Evolutionary conservation across 75 land plant species (phyloP).

Genomic region (Larix kaempferi): DNA sequence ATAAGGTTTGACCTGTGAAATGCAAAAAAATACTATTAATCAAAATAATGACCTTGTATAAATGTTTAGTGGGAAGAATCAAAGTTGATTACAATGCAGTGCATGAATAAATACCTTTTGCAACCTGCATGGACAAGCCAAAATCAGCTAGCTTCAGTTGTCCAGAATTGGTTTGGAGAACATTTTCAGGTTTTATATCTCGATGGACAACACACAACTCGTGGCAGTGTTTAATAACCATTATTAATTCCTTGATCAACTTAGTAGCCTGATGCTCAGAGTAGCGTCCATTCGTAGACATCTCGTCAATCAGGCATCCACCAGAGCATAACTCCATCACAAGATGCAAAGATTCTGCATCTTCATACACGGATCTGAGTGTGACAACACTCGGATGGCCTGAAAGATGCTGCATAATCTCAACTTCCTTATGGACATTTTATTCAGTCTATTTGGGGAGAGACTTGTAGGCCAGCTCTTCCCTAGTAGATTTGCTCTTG

Average conservation of each 20-base stretch:
- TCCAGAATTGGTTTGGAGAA: slow-evolving; percentile 48
- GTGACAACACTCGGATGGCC: slow-evolving; percentile 85
- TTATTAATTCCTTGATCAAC: slow-evolving; percentile 53
- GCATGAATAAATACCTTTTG: slow-evolving; percentile 42
- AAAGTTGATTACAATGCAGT: not conserved
- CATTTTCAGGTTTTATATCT: slow-evolving; percentile 84
- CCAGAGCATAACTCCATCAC: slow-evolving; percentile 91
- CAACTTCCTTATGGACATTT: slow-evolving; percentile 76
- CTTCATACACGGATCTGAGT: slow-evolving; percentile 77
- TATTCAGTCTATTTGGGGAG: slow-evolving; percentile 60
- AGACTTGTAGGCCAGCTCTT: slow-evolving; percentile 76
- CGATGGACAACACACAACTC: slow-evolving; percentile 82
- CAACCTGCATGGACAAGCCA: slow-evolving; percentile 66
- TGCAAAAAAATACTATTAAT: not conserved
- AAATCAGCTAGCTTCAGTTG: slow-evolving; percentile 81
- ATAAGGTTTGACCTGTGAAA: slow-evolving; percentile 54
- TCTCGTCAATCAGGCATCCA: slow-evolving; percentile 69
- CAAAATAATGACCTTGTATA: not conserved
- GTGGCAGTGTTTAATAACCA: slow-evolving; percentile 73
- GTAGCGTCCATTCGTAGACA: slow-evolving; percentile 49
- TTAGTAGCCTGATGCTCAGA: slow-evolving; percentile 67
- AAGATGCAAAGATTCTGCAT: slow-evolving; percentile 62
- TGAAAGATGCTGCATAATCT: slow-evolving; percentile 92
- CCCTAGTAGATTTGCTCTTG: slow-evolving; percentile 35
- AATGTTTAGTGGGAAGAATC: not conserved